Base-by-base conservation (phyloP, 148 eudicot species). In the Amaranthus palmeri region DNA sequence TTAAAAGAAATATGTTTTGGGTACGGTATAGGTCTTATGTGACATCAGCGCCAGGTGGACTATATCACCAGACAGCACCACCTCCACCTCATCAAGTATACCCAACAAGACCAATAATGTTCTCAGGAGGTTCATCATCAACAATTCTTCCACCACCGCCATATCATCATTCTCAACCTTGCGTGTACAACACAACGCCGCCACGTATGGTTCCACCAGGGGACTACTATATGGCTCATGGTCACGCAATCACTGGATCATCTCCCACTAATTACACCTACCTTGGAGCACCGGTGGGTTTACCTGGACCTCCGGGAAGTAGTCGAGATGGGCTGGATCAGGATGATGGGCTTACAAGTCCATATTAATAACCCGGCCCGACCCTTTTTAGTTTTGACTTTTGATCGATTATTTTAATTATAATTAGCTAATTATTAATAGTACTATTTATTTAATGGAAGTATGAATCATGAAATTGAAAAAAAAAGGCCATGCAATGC, bases 231-330 rank as follows among this genome's bases (percentile, higher is more conserved):
- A 69, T 88, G 76, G 82, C 79, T 11, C 79, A 75, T 2, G 91
- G 89, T 14, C 96, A 88, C 42, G 92, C 72, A 8, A 77, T 84
- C 70, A 64, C 86, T 4, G 81, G 79, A 61, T 74, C 81, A 68
- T 68, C 82, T 66, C 76, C 73, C 55, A 66, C 78, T 71, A 86
- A 77, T 61, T 89, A 92, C 79, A 92, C 95, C 7, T 92, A 92
- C 70, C 78, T 92, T 4, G 97, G 97, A 9, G 97, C 92, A 0
- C 95, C 92, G 0, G 88, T 92, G 4, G 58, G 78, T 47, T 72
- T 87, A 57, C 82, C 79, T 10, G 85, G 83, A 14, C 78, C 77
- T 7, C 50, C 43, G 15, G 61, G 77, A 10, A 71, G 78, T 8
- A 56, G 74, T 0, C 72, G 80, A 10, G 71, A 59, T 2, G 62